Percentiles rank a stretch among this genome's conserved stretches.
These are phyloP conservation scores for Stephania cephalantha DNA, from an alignment of 164 flowering plant species.

Conservation along the genomic window DNA sequence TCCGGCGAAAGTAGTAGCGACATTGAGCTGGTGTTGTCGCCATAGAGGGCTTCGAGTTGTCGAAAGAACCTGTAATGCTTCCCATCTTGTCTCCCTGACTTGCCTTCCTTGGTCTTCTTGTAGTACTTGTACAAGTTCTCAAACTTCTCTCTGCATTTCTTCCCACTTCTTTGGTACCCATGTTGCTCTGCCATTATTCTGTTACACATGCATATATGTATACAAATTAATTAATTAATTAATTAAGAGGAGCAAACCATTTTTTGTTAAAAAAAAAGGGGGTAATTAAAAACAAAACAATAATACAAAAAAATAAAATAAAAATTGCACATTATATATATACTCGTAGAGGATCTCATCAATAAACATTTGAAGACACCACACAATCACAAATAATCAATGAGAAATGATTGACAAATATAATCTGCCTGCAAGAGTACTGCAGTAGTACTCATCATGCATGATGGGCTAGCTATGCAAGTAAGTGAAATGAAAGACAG, in stretches of 20 bases:
- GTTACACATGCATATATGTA: background rate
- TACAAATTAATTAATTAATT: too few species aligned
- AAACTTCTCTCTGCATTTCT: conserved; percentile 96
- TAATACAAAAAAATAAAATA: background rate
- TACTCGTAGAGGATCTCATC: background rate
- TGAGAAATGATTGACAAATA: background rate
- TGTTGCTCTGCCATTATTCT: conserved; percentile 88
- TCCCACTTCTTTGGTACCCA: conserved; percentile 90
- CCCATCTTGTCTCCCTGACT: conserved; percentile 98
- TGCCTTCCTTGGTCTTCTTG: conserved; percentile 96
- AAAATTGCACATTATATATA: background rate
- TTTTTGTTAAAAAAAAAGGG: too few species aligned
- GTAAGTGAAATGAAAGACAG: background rate
- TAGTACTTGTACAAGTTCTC: conserved; percentile 96
- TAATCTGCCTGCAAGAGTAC: background rate
- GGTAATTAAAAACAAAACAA: background rate
- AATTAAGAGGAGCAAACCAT: too few species aligned
- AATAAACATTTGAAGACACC: conserved; percentile 1
- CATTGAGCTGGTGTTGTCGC: conserved; percentile 34
- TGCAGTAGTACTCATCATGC: too few species aligned
- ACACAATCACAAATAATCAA: background rate
- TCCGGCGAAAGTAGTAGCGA: conserved; percentile 17
- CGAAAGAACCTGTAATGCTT: conserved; percentile 90
- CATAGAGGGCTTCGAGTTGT: conserved; percentile 93
- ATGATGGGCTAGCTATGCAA: too few species aligned